phyloP scores from a whole-genome alignment of 352 stramenopile genomes.

The Lagenidium giganteum region DNA sequence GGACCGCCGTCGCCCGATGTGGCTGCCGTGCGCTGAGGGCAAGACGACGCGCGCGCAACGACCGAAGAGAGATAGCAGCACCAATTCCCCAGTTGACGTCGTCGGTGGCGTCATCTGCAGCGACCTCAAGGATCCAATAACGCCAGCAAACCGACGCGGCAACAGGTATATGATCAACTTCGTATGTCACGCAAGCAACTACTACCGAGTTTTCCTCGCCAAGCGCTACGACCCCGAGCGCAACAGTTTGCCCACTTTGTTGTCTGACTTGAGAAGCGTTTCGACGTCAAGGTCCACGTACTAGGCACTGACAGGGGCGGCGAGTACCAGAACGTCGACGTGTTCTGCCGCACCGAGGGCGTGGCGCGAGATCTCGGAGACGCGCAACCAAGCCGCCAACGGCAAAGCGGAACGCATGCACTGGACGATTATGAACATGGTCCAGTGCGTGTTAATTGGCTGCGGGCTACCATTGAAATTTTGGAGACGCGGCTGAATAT shows the following conservation, averaged over 20 bases:
- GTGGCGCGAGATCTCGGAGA: constrained; percentile 16
- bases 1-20: not conserved
- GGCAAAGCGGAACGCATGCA: constrained; percentile 29
- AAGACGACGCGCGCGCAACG: constrained; percentile 5
- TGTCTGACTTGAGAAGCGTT: constrained; percentile 1
- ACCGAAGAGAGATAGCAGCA: constrained; percentile 1
- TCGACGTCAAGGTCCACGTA: constrained; percentile 6
- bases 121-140: constrained; percentile 14
- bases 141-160: not conserved
- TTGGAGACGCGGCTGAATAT: constrained; percentile 22
- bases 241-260: constrained; percentile 13
- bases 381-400: constrained; percentile 18
- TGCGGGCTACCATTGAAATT: constrained; percentile 17
- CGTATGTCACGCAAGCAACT: constrained; percentile 7
- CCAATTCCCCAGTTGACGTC: constrained; percentile 3
- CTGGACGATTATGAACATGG: constrained; percentile 21
- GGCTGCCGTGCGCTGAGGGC: constrained; percentile 9
- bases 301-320: constrained; percentile 13
- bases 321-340: constrained; percentile 20
- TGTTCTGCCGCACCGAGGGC: constrained; percentile 19
- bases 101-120: constrained; percentile 12
- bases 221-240: constrained; percentile 7
- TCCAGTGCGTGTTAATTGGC: constrained; percentile 21
- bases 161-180: constrained; percentile 18
- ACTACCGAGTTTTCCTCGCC: constrained; percentile 7